Base-by-base conservation (phyloP, 345 rosid genomes). In the Barbarea vulgaris region DNA sequence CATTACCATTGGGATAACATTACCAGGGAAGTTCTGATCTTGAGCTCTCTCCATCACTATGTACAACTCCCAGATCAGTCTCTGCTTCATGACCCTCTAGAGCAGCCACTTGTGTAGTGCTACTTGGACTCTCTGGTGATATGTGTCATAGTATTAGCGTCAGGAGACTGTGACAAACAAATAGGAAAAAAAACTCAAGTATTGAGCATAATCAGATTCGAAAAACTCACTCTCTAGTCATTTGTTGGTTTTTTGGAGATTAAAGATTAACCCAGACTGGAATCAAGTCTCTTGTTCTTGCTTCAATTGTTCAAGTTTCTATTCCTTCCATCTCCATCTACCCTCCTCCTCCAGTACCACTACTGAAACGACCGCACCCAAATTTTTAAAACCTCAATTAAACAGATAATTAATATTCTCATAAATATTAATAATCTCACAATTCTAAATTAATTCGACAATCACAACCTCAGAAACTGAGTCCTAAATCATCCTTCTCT, bases 311-410 rank as follows among this genome's bases (percentile, higher is more conserved):
- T 53, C 81, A 81, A 73, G 85, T 83, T 54, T 87, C 81, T 62
- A 91, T 62, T 78, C 77, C 85, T 81, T 86, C 93, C 33, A 93
- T 80, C 79, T 91, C 94, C 60, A 85, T 76, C 81, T 91, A 96
- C 30, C 96, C 93, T 69, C 73, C 74, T 68, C 78, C 78, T 67
- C 76, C 65, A 46, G 4, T 46, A 76, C 70, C 58, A 73, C 58
- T 64, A 76, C 39, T 81, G n/a, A n/a, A n/a, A n/a, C n/a, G n/a
- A n/a, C n/a, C n/a, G n/a, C n/a, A n/a, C n/a, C n/a, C n/a, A n/a
- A n/a, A n/a, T n/a, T n/a, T n/a, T n/a, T n/a, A n/a, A n/a, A n/a
- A n/a, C n/a, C n/a, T n/a, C n/a, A n/a, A n/a, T n/a, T n/a, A n/a
- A n/a, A n/a, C n/a, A n/a, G n/a, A n/a, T n/a, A n/a, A n/a, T n/a